phyloP scores from a whole-genome alignment of 106 monocot species.

The Cymbidium sinense region DNA sequence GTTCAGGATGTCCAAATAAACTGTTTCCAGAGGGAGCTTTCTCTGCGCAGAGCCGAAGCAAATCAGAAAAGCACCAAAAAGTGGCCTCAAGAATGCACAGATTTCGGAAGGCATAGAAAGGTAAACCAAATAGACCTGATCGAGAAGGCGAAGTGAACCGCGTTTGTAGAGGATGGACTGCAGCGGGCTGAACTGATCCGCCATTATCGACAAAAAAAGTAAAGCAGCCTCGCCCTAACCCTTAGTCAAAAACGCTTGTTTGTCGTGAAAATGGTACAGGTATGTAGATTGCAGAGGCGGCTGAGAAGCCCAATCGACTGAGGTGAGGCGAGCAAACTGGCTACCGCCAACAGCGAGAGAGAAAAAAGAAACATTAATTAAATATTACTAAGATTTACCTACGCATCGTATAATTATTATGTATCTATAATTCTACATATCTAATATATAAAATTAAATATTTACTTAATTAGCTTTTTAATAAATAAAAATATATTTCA shows the following conservation, averaged over 20 bases:
- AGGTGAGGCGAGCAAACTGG: no score
- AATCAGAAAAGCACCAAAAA: neutral
- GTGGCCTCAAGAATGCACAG: neutral
- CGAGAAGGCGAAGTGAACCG: slow-evolving; percentile 91
- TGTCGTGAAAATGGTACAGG: neutral
- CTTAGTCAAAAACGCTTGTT: neutral
- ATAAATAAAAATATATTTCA: no score
- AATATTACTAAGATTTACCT: no score
- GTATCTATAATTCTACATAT: no score
- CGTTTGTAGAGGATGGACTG: slow-evolving; percentile 77
- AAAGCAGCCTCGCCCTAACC: slow-evolving; percentile 6
- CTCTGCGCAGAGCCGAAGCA: slow-evolving; percentile 40
- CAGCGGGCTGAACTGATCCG: slow-evolving; percentile 33
- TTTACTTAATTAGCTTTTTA: no score
- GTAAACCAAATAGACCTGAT: slow-evolving; percentile 51
- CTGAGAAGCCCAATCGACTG: no score
- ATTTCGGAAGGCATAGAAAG: neutral
- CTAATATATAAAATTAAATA: no score
- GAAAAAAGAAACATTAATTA: no score
- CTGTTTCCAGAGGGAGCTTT: slow-evolving; percentile 74
- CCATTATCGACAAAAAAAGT: slow-evolving; percentile 2
- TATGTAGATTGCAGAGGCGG: neutral
- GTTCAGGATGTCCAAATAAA: slow-evolving; percentile 61
- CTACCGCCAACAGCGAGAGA: no score
- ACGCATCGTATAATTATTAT: no score